Base-by-base conservation (phyloP, 108 stramenopile genomes). In the Halocafeteria seosinensis region DNA sequence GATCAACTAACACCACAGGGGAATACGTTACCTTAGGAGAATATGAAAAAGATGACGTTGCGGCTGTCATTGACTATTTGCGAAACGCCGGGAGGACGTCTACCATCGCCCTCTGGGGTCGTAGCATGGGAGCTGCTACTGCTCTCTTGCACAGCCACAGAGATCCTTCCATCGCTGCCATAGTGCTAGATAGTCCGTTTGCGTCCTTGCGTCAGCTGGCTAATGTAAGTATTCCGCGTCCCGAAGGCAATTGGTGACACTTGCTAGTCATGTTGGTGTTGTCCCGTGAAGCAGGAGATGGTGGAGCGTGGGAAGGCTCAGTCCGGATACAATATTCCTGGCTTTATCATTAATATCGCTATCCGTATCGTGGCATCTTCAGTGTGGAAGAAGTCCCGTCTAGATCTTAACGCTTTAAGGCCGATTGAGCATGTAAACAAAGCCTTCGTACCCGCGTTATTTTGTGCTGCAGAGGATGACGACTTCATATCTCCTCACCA, bases 41-140 rank as follows among this genome's bases (percentile, higher is more conserved):
- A 70, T 94, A 78, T 68, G 96, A 98, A 76, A 73, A 89, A 42
- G 96, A 98, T 65, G 97, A 98, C 80, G 75, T 98, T 53, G 65
- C 82, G 53, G 85, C 85, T 71, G 86, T 90, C 37, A 72, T 92
- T 51, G 85, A 86, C 13, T 84, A 94, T 71, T 74, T 98, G 58
- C 78, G 97, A 28, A 80, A 81, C 11, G 87, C 88, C 0, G 88
- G 89, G 73, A 82, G 86, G 17, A 86, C 89, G 28, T 77, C 76
- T 32, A 89, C 88, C 13, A 91, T 98, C 72, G 97, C 89, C 17
- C 69, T 98, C 6, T 98, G 97, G 97, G 97, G 97, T 25, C 78
- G 97, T 53, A 83, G 80, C 32, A 98, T 98, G 97, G 97, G 97
- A 37, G 97, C 97, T 50, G 97, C 90, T 28, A 98, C 94, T 13